Evolutionary conservation across 1,284 basidiomycete species (phyloP).

Genomic region (Tilletia horrida): DNA sequence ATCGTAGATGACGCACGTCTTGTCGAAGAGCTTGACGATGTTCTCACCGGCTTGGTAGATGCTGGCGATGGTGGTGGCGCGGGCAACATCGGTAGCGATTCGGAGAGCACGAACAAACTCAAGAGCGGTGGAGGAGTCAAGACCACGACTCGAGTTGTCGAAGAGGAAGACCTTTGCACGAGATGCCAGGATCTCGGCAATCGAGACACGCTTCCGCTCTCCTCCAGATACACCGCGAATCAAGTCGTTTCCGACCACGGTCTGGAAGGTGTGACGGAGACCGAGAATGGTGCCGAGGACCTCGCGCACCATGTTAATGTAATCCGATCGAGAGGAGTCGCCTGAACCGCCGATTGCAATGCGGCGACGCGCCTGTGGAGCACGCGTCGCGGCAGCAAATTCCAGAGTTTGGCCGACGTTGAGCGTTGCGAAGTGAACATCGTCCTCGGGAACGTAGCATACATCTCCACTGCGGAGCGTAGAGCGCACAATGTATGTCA

Average conservation of each 20-base stretch:
- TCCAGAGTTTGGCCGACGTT: conserved; percentile 39
- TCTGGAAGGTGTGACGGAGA: conserved; percentile 47
- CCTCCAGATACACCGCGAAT: conserved; percentile 58
- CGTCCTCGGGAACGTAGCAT: conserved; percentile 10
- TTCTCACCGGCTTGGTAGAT: conserved; percentile 50
- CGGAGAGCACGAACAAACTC: conserved; percentile 46
- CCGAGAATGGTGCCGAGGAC: conserved; percentile 43
- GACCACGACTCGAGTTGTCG: conserved; percentile 49
- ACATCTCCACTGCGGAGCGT: conserved; percentile 6
- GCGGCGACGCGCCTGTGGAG: conserved; percentile 36
- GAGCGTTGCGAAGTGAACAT: conserved; percentile 36
- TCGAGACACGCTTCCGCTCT: conserved; percentile 49
- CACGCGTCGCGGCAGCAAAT: conserved; percentile 44
- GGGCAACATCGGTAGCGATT: conserved; percentile 35
- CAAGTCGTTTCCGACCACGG: conserved; percentile 53
- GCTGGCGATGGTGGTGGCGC: conserved; percentile 34
- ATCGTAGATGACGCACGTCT: conserved; percentile 43
- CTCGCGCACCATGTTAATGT: conserved; percentile 35
- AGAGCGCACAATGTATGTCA: neutral
- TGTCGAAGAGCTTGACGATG: conserved; percentile 46
- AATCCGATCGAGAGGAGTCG: conserved; percentile 20
- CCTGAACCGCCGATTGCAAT: conserved; percentile 20
- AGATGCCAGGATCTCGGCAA: conserved; percentile 55
- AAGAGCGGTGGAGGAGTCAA: conserved; percentile 45
- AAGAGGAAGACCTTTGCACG: conserved; percentile 41